Evolutionary conservation across 1,284 basidiomycete species (phyloP).

Genomic region (Ustilago nuda): DNA sequence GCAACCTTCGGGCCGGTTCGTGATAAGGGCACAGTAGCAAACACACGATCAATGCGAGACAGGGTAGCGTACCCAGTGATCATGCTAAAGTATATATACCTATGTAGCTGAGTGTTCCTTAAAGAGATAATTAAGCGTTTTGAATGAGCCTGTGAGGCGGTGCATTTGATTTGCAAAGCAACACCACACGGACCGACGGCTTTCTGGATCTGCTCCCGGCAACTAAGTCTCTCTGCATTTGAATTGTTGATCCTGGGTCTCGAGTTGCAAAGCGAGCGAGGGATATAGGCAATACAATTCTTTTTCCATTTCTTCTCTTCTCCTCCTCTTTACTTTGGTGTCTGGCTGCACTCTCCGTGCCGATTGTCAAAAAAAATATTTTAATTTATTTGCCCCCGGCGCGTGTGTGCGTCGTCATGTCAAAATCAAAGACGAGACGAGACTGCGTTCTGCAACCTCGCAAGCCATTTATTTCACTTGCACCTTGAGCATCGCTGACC

Average conservation of each 20-base stretch:
- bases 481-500: constrained; percentile 13
- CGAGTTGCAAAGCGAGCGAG: neutral
- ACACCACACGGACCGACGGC: neutral
- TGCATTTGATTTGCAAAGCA: neutral
- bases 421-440: neutral
- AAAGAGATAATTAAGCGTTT: no score
- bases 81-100: no score
- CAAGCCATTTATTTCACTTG: constrained; percentile 5
- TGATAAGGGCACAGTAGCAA: no score
- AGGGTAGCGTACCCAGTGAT: no score
- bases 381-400: constrained; percentile 9
- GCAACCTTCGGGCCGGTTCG: no score
- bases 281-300: neutral
- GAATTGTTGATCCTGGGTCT: neutral
- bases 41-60: no score
- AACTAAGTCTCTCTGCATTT: neutral
- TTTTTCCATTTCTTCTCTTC: neutral
- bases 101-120: no score
- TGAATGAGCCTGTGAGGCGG: neutral
- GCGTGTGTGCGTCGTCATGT: constrained; percentile 16
- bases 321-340: neutral
- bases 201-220: constrained; percentile 6
- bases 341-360: neutral
- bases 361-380: constrained; percentile 1
- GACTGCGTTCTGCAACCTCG: constrained; percentile 7